Percentiles rank a stretch among this genome's conserved stretches.
Conservation (phyloP, 495 filamentous ascomycete species). For the Penicillium robsamsonii region DNA sequence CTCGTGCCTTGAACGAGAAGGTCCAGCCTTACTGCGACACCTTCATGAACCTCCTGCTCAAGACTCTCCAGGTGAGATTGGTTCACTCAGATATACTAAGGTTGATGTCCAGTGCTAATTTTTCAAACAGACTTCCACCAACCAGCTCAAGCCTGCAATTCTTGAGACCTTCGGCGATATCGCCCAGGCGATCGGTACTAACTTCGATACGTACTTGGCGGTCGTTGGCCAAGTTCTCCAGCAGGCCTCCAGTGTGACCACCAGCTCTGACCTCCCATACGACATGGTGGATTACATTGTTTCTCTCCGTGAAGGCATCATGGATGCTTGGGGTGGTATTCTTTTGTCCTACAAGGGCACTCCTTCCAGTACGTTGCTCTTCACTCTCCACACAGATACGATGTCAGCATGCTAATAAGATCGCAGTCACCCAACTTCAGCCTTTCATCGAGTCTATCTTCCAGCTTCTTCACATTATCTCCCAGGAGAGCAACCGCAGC, state of each 20-base stretch:
- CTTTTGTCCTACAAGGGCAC: slow-evolving; percentile 83
- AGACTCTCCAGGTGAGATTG: slow-evolving; percentile 73
- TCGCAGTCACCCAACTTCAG: slow-evolving; percentile 62
- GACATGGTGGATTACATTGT: slow-evolving; percentile 96
- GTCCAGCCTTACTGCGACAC: slow-evolving; percentile 91
- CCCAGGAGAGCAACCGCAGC: slow-evolving; percentile 77
- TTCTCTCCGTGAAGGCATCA: slow-evolving; percentile 92
- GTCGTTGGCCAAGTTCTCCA: slow-evolving; percentile 92
- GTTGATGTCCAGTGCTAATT: background rate
- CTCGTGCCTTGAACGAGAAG: slow-evolving; percentile 82
- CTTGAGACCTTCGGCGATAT: slow-evolving; percentile 98
- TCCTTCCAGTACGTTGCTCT: slow-evolving; percentile 43
- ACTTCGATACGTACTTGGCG: slow-evolving; percentile 88
- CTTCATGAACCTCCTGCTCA: slow-evolving; percentile 96
- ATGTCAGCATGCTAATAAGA: slow-evolving; percentile 12
- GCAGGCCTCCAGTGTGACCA: slow-evolving; percentile 80
- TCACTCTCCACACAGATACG: background rate
- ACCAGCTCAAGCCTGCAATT: slow-evolving; percentile 97
- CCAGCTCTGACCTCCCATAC: slow-evolving; percentile 65
- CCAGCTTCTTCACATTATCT: slow-evolving; percentile 78
- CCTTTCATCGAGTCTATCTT: slow-evolving; percentile 87
- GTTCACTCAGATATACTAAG: background rate
- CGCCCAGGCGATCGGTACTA: slow-evolving; percentile 87
- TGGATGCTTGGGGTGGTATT: slow-evolving; percentile 98
- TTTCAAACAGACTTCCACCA: slow-evolving; percentile 58